These are phyloP conservation scores for Coriaria nepalensis DNA, from an alignment of 306 rosid species.

Conservation along the genomic window DNA sequence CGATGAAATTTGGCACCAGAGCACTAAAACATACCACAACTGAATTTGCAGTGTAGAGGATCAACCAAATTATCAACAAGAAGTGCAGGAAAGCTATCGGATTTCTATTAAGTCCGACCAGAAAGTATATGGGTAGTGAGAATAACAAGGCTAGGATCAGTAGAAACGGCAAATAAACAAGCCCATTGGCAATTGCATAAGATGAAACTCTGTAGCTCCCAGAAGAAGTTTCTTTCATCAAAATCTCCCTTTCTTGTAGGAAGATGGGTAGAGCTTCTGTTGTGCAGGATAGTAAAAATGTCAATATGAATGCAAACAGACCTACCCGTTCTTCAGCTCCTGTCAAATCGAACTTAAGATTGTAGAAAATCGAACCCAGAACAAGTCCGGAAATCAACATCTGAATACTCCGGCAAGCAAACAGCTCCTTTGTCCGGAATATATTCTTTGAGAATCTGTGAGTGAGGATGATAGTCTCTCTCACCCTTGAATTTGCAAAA, in stretches of 20 bases:
- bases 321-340: slow-evolving; percentile 82
- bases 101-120: slow-evolving; percentile 65
- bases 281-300: slow-evolving; percentile 66
- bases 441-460: slow-evolving; percentile 88
- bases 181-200: slow-evolving; percentile 75
- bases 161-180: slow-evolving; percentile 82
- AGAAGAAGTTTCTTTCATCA: slow-evolving; percentile 79
- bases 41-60: slow-evolving; percentile 80
- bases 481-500: slow-evolving; percentile 62
- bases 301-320: slow-evolving; percentile 75
- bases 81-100: slow-evolving; percentile 62
- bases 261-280: slow-evolving; percentile 86
- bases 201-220: slow-evolving; percentile 90
- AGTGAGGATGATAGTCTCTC: slow-evolving; percentile 66
- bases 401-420: slow-evolving; percentile 76
- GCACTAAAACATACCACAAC: slow-evolving; percentile 96
- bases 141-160: slow-evolving; percentile 73
- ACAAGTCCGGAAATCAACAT: slow-evolving; percentile 77
- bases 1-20: slow-evolving; percentile 77
- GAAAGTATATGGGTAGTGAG: slow-evolving; percentile 65
- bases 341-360: slow-evolving; percentile 47
- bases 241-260: slow-evolving; percentile 85
- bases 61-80: slow-evolving; percentile 65
- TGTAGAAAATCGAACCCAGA: slow-evolving; percentile 67
- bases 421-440: slow-evolving; percentile 74